Evolutionary conservation across 169 alveolate genomes (phyloP).

Genomic region (Plasmodium adleri): DNA sequence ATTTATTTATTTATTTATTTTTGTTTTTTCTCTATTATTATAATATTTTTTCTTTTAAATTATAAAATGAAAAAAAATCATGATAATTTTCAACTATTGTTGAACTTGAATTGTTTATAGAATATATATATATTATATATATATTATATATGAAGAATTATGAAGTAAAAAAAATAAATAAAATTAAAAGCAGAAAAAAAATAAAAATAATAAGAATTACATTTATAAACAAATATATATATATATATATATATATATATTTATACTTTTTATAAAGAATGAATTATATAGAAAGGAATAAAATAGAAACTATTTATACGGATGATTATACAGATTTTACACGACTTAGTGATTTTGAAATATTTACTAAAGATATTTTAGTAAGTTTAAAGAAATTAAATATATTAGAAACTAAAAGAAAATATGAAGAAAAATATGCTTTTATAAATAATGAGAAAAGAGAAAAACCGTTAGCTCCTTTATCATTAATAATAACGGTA

Average conservation of each 20-base stretch:
- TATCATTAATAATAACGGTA: slow-evolving; percentile 37
- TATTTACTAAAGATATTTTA: slow-evolving; percentile 64
- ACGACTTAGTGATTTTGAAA: slow-evolving; percentile 69
- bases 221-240: neutral
- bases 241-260: neutral
- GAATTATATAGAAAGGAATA: slow-evolving; percentile 64
- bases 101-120: too few species aligned
- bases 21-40: too few species aligned
- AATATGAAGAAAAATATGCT: slow-evolving; percentile 65
- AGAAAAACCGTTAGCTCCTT: slow-evolving; percentile 49
- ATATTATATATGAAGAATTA: too few species aligned
- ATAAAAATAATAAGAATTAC: neutral
- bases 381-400: slow-evolving; percentile 63
- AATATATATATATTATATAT: too few species aligned
- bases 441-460: slow-evolving; percentile 45
- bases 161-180: too few species aligned
- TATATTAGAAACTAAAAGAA: slow-evolving; percentile 48
- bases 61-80: too few species aligned
- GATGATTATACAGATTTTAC: slow-evolving; percentile 75
- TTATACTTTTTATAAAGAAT: slow-evolving; percentile 3
- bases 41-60: too few species aligned
- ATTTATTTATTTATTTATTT: too few species aligned
- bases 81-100: too few species aligned
- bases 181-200: too few species aligned
- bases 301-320: slow-evolving; percentile 37